Evolutionary conservation across 768 basidiomycete genomes (phyloP).

Genomic region (Asterophora lycoperdoides): DNA sequence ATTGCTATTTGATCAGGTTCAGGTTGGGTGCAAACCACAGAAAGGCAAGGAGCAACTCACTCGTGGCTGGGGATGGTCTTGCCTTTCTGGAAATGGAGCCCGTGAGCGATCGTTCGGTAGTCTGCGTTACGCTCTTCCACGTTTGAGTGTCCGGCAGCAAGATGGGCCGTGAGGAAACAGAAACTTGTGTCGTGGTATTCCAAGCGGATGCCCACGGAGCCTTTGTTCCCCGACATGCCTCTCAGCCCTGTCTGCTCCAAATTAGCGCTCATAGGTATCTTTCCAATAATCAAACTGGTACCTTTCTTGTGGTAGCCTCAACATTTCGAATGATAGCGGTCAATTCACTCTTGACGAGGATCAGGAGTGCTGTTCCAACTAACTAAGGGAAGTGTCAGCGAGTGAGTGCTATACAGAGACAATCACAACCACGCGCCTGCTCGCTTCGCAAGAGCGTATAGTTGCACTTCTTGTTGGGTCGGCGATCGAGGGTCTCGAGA

Average conservation of each 20-base stretch:
- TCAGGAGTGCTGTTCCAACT: slow-evolving; percentile 89
- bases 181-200: slow-evolving; percentile 89
- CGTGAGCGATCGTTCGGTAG: slow-evolving; percentile 80
- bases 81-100: slow-evolving; percentile 84
- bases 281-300: slow-evolving; percentile 20
- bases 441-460: slow-evolving; percentile 91
- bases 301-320: slow-evolving; percentile 89
- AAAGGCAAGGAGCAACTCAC: slow-evolving; percentile 42
- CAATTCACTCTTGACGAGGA: slow-evolving; percentile 76
- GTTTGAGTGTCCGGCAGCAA: slow-evolving; percentile 93
- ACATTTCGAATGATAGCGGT: slow-evolving; percentile 84
- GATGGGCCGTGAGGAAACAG: slow-evolving; percentile 93
- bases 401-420: background rate
- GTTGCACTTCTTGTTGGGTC: slow-evolving; percentile 60
- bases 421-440: slow-evolving; percentile 52
- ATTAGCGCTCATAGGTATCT: background rate
- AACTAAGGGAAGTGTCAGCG: slow-evolving; percentile 47
- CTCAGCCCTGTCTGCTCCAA: slow-evolving; percentile 67
- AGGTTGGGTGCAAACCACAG: background rate
- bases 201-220: slow-evolving; percentile 89
- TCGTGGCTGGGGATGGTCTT: slow-evolving; percentile 88
- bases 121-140: slow-evolving; percentile 89
- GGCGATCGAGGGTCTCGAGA: slow-evolving; percentile 68
- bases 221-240: slow-evolving; percentile 97
- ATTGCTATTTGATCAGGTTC: slow-evolving; percentile 47